phyloP scores from a whole-genome alignment of 2,329 filamentous ascomycete species.

The Aschersonia sp. region DNA sequence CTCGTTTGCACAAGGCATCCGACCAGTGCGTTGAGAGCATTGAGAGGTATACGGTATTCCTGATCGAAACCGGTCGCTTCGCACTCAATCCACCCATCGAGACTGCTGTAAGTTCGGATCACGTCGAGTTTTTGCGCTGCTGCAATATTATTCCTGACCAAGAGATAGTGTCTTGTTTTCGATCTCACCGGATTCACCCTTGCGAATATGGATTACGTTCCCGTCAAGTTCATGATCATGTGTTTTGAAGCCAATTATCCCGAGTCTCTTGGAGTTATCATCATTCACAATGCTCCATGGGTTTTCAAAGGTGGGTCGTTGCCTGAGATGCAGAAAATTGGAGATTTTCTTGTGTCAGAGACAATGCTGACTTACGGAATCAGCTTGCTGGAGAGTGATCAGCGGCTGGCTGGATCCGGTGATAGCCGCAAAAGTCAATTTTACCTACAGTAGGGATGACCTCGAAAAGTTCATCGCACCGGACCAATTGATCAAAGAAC shows the following conservation, averaged over 20 bases:
- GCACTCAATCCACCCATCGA: slow-evolving; percentile 6
- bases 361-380: not conserved
- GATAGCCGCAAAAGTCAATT: slow-evolving; percentile 58
- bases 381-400: slow-evolving; percentile 44
- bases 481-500: slow-evolving; percentile 42
- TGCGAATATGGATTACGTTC: slow-evolving; percentile 63
- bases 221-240: slow-evolving; percentile 68
- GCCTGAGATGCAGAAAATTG: not conserved
- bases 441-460: slow-evolving; percentile 48
- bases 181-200: slow-evolving; percentile 59
- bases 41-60: slow-evolving; percentile 23
- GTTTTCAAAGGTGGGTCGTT: slow-evolving; percentile 38
- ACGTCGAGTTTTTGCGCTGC: not conserved
- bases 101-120: slow-evolving; percentile 25
- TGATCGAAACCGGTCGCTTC: slow-evolving; percentile 18
- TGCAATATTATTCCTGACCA: not conserved
- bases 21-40: slow-evolving; percentile 18
- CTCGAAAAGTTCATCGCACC: slow-evolving; percentile 46
- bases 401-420: slow-evolving; percentile 65
- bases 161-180: slow-evolving; percentile 54
- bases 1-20: slow-evolving; percentile 16
- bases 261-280: slow-evolving; percentile 54
- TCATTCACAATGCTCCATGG: slow-evolving; percentile 65
- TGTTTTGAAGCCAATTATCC: slow-evolving; percentile 70
- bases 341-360: not conserved